Conservation (phyloP, 2,329 filamentous ascomycete genomes). For the Blastomyces gilchristii region DNA sequence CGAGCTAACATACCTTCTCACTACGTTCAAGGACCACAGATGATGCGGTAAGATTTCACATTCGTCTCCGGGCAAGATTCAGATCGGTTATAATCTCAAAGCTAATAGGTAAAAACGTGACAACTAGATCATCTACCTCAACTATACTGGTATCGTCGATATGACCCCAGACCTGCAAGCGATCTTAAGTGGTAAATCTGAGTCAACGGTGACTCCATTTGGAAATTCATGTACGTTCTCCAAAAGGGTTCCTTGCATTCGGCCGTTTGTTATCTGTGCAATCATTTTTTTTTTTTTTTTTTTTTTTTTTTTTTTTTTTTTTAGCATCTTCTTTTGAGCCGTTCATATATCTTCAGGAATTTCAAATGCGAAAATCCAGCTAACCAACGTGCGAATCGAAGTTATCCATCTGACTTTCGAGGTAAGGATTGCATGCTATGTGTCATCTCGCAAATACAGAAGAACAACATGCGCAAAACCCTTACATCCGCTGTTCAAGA, state of each 20-base stretch:
- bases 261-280: neutral
- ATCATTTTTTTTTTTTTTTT: too few relatives aligned
- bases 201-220: conserved; percentile 29
- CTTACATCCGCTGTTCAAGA: neutral
- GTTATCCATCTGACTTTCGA: conserved; percentile 32
- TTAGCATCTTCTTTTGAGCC: neutral
- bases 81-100: neutral
- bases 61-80: neutral
- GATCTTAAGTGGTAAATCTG: conserved; percentile 26
- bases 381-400: conserved; percentile 19
- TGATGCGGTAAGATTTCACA: conserved; percentile 21
- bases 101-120: conserved; percentile 6
- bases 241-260: neutral
- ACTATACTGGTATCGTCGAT: conserved; percentile 33
- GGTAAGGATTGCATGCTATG: conserved; percentile 17
- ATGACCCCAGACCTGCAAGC: conserved; percentile 25
- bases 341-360: neutral
- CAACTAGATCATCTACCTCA: conserved; percentile 25
- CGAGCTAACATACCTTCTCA: neutral
- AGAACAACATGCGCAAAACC: neutral
- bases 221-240: conserved; percentile 31
- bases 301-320: too few relatives aligned
- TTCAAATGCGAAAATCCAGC: neutral
- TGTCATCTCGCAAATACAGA: neutral
- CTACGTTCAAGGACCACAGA: conserved; percentile 22